These are phyloP conservation scores for Trichoderma brevicompactum DNA, from an alignment of 2,329 filamentous ascomycete species.

Conservation along the genomic window DNA sequence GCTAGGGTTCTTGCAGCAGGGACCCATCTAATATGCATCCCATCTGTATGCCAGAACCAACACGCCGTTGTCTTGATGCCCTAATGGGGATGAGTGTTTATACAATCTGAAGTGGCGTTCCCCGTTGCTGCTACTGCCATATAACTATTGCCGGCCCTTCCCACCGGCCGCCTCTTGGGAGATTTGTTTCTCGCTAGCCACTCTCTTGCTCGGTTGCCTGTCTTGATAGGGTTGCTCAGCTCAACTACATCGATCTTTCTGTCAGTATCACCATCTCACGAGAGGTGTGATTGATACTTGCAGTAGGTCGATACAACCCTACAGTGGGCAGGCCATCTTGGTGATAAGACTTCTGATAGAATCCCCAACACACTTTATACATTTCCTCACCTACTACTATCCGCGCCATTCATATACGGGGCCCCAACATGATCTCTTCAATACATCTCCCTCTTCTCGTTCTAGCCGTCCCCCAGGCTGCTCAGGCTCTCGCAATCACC, in stretches of 20 bases:
- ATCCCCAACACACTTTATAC: background rate
- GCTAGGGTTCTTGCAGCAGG: background rate
- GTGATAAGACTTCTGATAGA: background rate
- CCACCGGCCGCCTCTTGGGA: background rate
- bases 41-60: slow-evolving; percentile 21
- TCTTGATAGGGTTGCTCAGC: slow-evolving; percentile 15
- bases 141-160: slow-evolving; percentile 24
- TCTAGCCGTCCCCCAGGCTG: slow-evolving; percentile 30
- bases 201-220: background rate
- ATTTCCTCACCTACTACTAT: background rate
- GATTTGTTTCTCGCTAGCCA: background rate
- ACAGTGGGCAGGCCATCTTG: background rate
- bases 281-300: slow-evolving; percentile 8
- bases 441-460: slow-evolving; percentile 30
- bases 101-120: background rate
- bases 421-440: slow-evolving; percentile 18
- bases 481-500: slow-evolving; percentile 32
- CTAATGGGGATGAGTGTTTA: background rate
- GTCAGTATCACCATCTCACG: background rate
- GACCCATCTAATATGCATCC: slow-evolving; percentile 18
- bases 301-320: background rate
- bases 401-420: background rate
- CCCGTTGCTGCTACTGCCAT: background rate
- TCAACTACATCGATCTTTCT: slow-evolving; percentile 7
- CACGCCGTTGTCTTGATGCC: slow-evolving; percentile 6